Conservation (phyloP, 2,329 filamentous ascomycete species). For the Karstenula rhodostoma region DNA sequence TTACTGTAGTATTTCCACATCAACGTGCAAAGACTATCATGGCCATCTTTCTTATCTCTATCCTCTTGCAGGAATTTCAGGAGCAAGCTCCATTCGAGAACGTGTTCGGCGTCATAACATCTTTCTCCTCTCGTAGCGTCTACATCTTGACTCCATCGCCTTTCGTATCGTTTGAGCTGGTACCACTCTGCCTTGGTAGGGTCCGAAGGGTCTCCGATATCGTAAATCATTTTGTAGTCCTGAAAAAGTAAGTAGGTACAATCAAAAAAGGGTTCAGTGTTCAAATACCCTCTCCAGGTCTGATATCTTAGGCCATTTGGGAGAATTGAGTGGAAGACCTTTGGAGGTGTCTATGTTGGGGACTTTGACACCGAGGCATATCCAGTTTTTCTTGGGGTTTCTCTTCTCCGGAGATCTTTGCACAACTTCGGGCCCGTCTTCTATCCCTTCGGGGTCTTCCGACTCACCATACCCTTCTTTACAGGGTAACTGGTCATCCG, state of each 20-base stretch:
- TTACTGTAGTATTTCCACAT: conserved; percentile 5
- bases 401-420: neutral
- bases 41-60: too few relatives aligned
- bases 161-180: conserved; percentile 7
- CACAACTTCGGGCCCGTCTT: neutral
- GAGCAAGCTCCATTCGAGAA: conserved; percentile 13
- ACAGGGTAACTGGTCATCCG: conserved; percentile 1
- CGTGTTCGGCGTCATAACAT: conserved; percentile 16
- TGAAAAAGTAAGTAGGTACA: neutral
- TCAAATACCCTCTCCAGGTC: too few relatives aligned
- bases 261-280: too few relatives aligned
- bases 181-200: conserved; percentile 16
- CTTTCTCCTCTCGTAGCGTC: neutral
- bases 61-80: conserved; percentile 6
- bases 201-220: conserved; percentile 14
- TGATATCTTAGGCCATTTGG: too few relatives aligned
- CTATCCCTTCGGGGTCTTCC: neutral
- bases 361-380: neutral
- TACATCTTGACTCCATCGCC: conserved; percentile 6
- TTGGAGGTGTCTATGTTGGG: neutral
- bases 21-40: conserved; percentile 10
- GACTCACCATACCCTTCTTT: neutral
- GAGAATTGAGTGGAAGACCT: too few relatives aligned
- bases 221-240: conserved; percentile 11
- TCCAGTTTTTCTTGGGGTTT: neutral